Conservation (phyloP, 2,329 filamentous ascomycete genomes). For the Pyrenophora tritici-repentis region DNA sequence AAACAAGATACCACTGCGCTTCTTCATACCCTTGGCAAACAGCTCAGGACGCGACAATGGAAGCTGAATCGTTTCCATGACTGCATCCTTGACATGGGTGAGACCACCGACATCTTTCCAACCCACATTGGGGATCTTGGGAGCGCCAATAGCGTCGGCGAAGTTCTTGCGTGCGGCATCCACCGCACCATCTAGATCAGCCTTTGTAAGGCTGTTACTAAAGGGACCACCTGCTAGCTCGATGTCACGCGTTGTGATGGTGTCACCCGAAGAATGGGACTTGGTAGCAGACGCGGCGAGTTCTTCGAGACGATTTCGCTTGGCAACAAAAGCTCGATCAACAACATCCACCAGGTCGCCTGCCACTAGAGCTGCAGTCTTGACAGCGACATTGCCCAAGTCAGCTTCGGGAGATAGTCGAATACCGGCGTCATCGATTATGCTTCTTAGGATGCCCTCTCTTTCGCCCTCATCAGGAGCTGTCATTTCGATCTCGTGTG, state of each 20-base stretch:
- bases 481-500: conserved; percentile 90
- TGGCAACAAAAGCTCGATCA: conserved; percentile 81
- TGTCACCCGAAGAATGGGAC: conserved; percentile 37
- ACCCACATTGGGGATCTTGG: conserved; percentile 95
- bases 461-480: conserved; percentile 92
- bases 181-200: conserved; percentile 90
- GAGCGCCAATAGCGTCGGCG: conserved; percentile 93
- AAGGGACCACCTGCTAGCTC: conserved; percentile 82
- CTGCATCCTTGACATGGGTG: conserved; percentile 93
- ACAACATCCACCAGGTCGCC: conserved; percentile 94
- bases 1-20: conserved; percentile 89
- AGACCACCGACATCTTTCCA: conserved; percentile 97
- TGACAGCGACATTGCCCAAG: conserved; percentile 81
- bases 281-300: conserved; percentile 61
- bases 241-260: conserved; percentile 77
- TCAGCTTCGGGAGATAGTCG: conserved; percentile 84
- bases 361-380: conserved; percentile 93
- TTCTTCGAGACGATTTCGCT: conserved; percentile 73
- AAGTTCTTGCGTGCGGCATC: conserved; percentile 97
- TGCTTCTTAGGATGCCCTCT: conserved; percentile 81
- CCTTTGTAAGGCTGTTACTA: conserved; percentile 76
- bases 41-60: conserved; percentile 89
- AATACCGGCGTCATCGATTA: conserved; percentile 76
- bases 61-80: conserved; percentile 94
- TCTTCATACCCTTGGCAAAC: conserved; percentile 98